Evolutionary conservation across 306 rosid species (phyloP), one percentile per base, ranked within the genome.

Genomic region (Lotus japonicus): DNA sequence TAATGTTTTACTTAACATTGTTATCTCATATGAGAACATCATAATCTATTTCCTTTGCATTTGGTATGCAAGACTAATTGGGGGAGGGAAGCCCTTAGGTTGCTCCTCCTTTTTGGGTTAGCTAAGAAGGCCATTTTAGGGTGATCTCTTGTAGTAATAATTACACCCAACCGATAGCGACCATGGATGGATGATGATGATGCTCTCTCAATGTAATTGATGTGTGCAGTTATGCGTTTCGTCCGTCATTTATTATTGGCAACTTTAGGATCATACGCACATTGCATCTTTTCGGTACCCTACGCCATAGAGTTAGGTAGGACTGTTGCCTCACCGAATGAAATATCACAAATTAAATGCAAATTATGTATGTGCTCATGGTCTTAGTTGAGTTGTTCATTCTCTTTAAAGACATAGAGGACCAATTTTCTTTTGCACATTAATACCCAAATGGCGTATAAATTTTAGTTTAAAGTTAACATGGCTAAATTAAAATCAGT

Each of bases 91-190:
- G 11, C 14, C 12, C 58, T 62, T 68, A 72, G 80, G 74, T 63
- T 63, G 82, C 52, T 73, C 68, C 77, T 68, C 57, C 58, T 12
- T 63, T 77, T 69, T 23, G 59, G 80, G 80, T 73, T 77, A 79
- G 68, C 75, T 59, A 73, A 68, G 77, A 79, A 79, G 78, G 31
- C 19, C 70, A 63, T 77, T 50, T 13, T 68, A 33, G 71, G 13
- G 12, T 77, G 58, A 73, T 69, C 71, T 43, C 57, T 46, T 46
- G 46, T 14, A 70, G 55, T 77, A 50, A 73, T 68, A 68, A 70
- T 31, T 31, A 31, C 77, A 74, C 73, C 77, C 75, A 69, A 73
- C 75, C 51, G 78, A 77, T 54, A 11, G 75, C 23, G 67, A 81
- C 85, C n/a, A 44, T 52, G 53, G 15, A 16, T 71, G 55, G 55